These are phyloP conservation scores for Hysterium pulicare DNA, from an alignment of 2,329 filamentous ascomycete genomes.

Conservation along the genomic window DNA sequence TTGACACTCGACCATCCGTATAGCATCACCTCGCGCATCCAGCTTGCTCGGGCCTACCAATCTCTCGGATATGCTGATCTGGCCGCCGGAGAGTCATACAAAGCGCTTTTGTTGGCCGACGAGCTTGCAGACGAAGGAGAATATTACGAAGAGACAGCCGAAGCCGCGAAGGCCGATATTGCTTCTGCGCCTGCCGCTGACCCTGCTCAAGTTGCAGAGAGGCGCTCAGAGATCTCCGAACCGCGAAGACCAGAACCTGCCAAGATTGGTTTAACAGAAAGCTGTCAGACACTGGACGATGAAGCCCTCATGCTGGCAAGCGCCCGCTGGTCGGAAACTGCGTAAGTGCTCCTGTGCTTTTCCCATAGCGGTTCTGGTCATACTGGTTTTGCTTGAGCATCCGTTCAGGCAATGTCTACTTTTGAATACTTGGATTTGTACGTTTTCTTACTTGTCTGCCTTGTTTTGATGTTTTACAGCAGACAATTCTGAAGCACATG, in stretches of 20 bases:
- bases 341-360: conserved; percentile 30
- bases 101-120: conserved; percentile 81
- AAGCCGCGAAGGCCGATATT: conserved; percentile 45
- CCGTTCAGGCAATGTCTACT: background rate
- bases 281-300: conserved; percentile 13
- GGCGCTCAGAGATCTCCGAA: background rate
- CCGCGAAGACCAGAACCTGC: background rate
- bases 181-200: no score
- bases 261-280: no score
- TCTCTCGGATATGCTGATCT: conserved; percentile 84
- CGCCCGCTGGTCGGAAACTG: conserved; percentile 20
- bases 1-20: no score
- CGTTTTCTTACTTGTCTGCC: background rate
- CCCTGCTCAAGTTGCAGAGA: background rate
- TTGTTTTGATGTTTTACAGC: no score
- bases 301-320: conserved; percentile 18
- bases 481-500: no score
- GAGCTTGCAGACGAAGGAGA: conserved; percentile 74
- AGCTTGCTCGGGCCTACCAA: conserved; percentile 68
- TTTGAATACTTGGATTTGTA: no score
- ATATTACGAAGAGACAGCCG: conserved; percentile 69
- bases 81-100: conserved; percentile 84
- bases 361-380: background rate
- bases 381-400: background rate
- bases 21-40: conserved; percentile 44